These are phyloP conservation scores for Lophium mytilinum DNA, from an alignment of 495 filamentous ascomycete species.

Conservation along the genomic window DNA sequence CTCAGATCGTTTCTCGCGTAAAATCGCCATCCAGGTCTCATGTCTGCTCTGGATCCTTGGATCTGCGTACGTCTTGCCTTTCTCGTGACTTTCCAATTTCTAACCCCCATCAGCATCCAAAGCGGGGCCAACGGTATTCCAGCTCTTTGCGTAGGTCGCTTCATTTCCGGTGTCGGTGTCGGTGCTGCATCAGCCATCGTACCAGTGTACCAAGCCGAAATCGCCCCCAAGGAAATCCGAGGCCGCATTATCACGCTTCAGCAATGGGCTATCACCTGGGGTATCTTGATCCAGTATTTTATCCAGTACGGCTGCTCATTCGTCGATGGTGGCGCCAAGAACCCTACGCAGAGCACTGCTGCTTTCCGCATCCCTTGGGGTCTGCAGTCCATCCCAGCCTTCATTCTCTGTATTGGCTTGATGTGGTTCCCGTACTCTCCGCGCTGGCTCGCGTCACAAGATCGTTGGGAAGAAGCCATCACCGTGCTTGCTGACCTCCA, in stretches of 20 bases:
- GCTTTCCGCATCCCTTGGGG: slow-evolving; percentile 65
- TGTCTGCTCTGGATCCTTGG: slow-evolving; percentile 65
- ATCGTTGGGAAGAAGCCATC: slow-evolving; percentile 63
- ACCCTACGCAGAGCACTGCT: slow-evolving; percentile 46
- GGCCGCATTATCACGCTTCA: slow-evolving; percentile 65
- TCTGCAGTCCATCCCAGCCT: slow-evolving; percentile 60
- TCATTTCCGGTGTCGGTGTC: slow-evolving; percentile 61
- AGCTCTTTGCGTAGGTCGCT: slow-evolving; percentile 58
- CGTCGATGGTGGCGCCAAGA: slow-evolving; percentile 46
- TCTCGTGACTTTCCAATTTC: background rate
- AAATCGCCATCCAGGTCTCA: slow-evolving; percentile 58
- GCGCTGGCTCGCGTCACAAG: slow-evolving; percentile 62
- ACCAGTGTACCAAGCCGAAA: slow-evolving; percentile 71
- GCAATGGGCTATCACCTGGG: slow-evolving; percentile 69
- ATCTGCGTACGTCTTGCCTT: slow-evolving; percentile 41
- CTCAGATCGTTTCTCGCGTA: slow-evolving; percentile 58
- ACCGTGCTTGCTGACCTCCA: slow-evolving; percentile 57
- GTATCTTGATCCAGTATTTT: slow-evolving; percentile 48
- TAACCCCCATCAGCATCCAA: slow-evolving; percentile 39
- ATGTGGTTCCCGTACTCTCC: slow-evolving; percentile 64
- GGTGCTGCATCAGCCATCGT: slow-evolving; percentile 66
- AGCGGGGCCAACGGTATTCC: slow-evolving; percentile 48
- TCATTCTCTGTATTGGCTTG: slow-evolving; percentile 55
- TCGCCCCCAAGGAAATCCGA: slow-evolving; percentile 68
- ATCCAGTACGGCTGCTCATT: slow-evolving; percentile 62